phyloP scores from a whole-genome alignment of 2,329 filamentous ascomycete species.

The Penicillium sp. region DNA sequence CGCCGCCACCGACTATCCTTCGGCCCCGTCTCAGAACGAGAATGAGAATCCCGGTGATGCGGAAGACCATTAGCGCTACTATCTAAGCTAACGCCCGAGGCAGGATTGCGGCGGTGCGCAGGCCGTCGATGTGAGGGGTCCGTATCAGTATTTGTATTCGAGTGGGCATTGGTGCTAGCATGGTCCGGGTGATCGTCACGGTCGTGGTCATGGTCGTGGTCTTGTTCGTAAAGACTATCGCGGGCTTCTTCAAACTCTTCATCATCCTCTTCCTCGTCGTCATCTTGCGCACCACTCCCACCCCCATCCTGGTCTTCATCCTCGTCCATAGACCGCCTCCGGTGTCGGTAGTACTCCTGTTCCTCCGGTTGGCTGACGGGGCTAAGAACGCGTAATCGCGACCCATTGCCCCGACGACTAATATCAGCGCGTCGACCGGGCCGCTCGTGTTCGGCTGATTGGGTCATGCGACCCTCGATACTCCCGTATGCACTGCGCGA shows the following conservation, averaged over 20 bases:
- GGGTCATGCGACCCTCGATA: constrained; percentile 37
- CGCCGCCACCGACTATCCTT: constrained; percentile 72
- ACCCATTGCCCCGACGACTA: constrained; percentile 37
- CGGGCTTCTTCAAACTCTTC: constrained; percentile 39
- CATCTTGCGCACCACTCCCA: constrained; percentile 27
- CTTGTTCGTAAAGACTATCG: constrained; percentile 36
- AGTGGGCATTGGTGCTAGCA: constrained; percentile 38
- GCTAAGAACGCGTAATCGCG: constrained; percentile 68
- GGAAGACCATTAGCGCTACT: constrained; percentile 9
- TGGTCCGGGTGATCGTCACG: constrained; percentile 36
- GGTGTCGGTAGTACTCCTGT: constrained; percentile 41
- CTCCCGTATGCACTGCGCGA: constrained; percentile 34
- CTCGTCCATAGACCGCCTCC: constrained; percentile 30
- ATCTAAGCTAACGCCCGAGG: constrained; percentile 7
- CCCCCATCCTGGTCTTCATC: constrained; percentile 11
- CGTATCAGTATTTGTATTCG: constrained; percentile 23
- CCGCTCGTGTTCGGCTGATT: constrained; percentile 39
- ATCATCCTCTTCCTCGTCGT: constrained; percentile 38
- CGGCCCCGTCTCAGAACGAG: constrained; percentile 61
- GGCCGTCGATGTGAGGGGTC: constrained; percentile 18
- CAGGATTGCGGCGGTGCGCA: background rate
- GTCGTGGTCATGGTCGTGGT: constrained; percentile 23
- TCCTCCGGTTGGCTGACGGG: constrained; percentile 84
- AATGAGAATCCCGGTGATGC: constrained; percentile 7
- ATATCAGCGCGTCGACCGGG: constrained; percentile 25